Percentiles rank a stretch among this genome's conserved stretches.
Evolutionary conservation across 139 green algal genomes (phyloP).

Genomic region (Chloropicon primus): DNA sequence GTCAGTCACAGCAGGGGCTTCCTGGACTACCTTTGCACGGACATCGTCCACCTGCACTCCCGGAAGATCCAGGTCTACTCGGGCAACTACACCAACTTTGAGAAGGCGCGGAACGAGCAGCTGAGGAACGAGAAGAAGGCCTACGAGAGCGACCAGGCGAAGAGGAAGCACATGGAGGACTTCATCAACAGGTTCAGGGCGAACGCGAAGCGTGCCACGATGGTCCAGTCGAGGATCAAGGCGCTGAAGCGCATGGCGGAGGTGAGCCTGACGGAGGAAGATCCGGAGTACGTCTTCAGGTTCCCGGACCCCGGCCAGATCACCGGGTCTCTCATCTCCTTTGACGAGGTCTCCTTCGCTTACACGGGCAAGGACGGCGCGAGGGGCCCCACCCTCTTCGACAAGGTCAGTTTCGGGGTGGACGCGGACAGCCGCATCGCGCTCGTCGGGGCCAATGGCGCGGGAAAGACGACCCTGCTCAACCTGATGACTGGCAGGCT

Average conservation of each 20-base stretch:
- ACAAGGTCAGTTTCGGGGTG: background rate
- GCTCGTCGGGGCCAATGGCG: slow-evolving; percentile 66
- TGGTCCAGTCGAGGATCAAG: slow-evolving; percentile 90
- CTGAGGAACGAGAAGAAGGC: slow-evolving; percentile 44
- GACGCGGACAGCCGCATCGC: background rate
- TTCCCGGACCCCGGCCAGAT: slow-evolving; percentile 35
- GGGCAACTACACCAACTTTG: slow-evolving; percentile 80
- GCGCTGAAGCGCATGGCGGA: slow-evolving; percentile 75
- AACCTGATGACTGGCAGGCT: background rate
- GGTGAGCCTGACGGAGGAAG: slow-evolving; percentile 32
- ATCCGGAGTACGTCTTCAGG: slow-evolving; percentile 50
- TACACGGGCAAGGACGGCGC: background rate
- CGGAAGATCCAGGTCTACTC: slow-evolving; percentile 49
- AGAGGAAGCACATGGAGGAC: slow-evolving; percentile 59
- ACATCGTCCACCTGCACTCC: slow-evolving; percentile 73
- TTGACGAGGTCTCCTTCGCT: background rate
- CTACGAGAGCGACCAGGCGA: slow-evolving; percentile 45
- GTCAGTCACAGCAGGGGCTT: slow-evolving; percentile 79
- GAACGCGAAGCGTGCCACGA: slow-evolving; percentile 74
- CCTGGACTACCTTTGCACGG: slow-evolving; percentile 94
- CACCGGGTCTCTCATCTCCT: background rate
- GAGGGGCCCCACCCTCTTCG: background rate
- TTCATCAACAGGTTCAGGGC: slow-evolving; percentile 90
- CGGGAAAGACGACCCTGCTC: slow-evolving; percentile 25
- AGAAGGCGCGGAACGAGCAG: slow-evolving; percentile 64